Conservation (phyloP, 2,329 filamentous ascomycete genomes). For the Aspergillus pseudoviridinutans region DNA sequence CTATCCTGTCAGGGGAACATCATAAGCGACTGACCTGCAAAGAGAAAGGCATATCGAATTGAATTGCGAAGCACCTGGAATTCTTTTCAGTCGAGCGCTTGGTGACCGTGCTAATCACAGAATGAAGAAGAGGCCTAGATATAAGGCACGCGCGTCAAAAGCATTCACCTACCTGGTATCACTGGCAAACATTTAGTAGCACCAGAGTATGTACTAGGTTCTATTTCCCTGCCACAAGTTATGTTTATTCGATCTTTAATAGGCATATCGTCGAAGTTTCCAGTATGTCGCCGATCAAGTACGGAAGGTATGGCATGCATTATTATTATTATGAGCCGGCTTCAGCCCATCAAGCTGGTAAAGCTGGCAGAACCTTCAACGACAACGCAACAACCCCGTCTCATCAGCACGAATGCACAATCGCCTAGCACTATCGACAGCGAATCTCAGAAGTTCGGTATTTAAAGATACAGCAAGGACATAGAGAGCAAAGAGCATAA, state of each 20-base stretch:
- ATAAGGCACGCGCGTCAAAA: neutral
- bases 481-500: neutral
- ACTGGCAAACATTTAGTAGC: neutral
- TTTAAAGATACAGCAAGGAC: neutral
- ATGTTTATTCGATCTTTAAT: neutral
- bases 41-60: neutral
- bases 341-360: neutral
- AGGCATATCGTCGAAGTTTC: neutral
- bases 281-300: neutral
- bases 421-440: neutral
- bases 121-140: neutral
- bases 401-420: neutral
- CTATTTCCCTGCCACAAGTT: neutral
- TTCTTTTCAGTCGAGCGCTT: neutral
- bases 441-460: neutral
- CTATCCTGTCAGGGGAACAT: neutral
- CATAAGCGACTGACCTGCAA: neutral
- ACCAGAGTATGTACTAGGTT: neutral
- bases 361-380: neutral
- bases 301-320: neutral
- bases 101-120: neutral
- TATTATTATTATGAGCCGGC: too few relatives aligned
- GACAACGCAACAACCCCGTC: neutral
- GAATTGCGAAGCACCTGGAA: neutral
- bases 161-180: neutral